Base-by-base conservation (phyloP, 1,284 basidiomycete genomes). In the Cutaneotrichosporon spelunceum region DNA sequence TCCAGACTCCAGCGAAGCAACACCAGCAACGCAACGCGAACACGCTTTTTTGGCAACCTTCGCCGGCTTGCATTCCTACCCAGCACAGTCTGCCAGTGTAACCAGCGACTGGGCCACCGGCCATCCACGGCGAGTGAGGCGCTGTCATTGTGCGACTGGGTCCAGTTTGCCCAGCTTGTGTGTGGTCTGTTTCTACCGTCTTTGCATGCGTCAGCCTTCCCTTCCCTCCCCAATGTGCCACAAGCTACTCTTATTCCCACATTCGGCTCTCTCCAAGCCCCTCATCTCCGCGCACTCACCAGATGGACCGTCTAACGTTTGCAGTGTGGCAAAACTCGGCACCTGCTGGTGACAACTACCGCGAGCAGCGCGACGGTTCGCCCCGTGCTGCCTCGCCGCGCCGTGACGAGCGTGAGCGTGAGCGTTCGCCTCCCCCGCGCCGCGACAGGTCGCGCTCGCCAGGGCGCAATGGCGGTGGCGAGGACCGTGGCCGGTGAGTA, bases 241-340 rank as follows among this genome's bases (percentile, higher is more conserved):
- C n/a, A 21, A 16, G 39, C 34, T 21, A 11, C 7, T 42, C 45
- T 21, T 26, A 21, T n/a, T 45, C 54, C 21, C 55, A 36, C 14
- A 39, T 29, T 14, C 2, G 11, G 26, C 27, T 49, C 30, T 26
- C 13, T 6, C 26, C 23, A 21, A 4, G 7, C 45, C 45, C 8
- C 45, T 26, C 13, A 4, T 49, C 27, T 19, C 16, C 48, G 24
- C 48, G 13, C 21, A 33, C 44, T 48, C 33, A 10, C 23, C 53
- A 33, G 42, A 27, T 47, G 47, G 33, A 39, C 59, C 65, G 53
- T 61, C 65, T 61, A 54, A 68, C 61, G 53, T 56, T 63, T 48
- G 30, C 63, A 78, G 76, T 75, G 54, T 78, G 76, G 76, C 72
- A 75, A 64, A 70, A 72, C 66, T 67, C 68, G 49, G 63, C 62